Evolutionary conservation across 2,329 filamentous ascomycete species (phyloP).

Genomic region (Fusarium sp.): DNA sequence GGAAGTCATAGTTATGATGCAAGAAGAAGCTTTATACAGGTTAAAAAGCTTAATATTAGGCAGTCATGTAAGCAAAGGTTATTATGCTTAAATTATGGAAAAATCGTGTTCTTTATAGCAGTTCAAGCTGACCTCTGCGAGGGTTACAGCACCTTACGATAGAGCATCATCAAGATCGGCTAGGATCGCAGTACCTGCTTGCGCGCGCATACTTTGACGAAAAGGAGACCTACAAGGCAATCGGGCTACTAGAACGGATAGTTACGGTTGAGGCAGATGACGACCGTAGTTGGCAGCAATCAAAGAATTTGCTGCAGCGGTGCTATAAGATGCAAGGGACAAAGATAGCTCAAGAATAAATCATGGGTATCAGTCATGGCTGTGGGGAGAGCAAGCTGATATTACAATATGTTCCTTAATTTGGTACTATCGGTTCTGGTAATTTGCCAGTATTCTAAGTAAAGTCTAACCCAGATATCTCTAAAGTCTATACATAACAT

Average conservation of each 20-base stretch:
- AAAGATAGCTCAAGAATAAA: neutral
- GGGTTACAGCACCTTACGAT: too few species aligned
- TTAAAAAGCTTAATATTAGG: too few species aligned
- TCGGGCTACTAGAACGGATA: slow-evolving; percentile 10
- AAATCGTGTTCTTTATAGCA: too few species aligned
- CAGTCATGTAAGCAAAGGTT: too few species aligned
- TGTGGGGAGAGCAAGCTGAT: neutral
- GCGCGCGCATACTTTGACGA: neutral
- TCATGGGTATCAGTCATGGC: neutral
- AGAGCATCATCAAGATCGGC: slow-evolving; percentile 9
- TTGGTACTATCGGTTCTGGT: too few species aligned
- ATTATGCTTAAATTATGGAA: too few species aligned
- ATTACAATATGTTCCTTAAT: neutral
- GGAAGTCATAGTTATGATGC: too few species aligned
- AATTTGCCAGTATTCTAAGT: neutral
- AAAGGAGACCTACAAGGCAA: neutral
- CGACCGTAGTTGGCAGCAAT: too few species aligned
- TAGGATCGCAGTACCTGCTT: slow-evolving; percentile 1
- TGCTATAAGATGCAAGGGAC: too few species aligned
- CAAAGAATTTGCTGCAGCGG: too few species aligned
- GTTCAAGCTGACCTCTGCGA: too few species aligned
- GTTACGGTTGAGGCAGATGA: neutral
- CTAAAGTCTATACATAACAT: slow-evolving; percentile 12
- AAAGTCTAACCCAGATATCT: slow-evolving; percentile 1
- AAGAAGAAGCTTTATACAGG: too few species aligned